phyloP scores from a whole-genome alignment of 441 rosid species.

The Gossypium davidsonii region DNA sequence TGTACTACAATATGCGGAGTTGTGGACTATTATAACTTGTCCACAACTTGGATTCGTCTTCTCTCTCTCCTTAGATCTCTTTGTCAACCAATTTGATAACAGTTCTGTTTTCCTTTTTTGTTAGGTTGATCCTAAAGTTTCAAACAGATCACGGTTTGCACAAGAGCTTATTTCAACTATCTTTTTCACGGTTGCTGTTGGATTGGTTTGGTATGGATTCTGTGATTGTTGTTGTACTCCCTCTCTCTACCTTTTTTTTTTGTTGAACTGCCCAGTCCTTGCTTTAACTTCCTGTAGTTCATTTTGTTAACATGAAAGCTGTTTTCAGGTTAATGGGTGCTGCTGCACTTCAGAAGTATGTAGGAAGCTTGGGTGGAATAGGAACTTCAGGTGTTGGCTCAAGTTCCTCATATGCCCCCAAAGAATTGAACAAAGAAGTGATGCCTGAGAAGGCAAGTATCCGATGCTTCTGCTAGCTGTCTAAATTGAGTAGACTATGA shows the following conservation, averaged over 20 bases:
- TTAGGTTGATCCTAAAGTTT: constrained; percentile 79
- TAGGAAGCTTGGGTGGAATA: constrained; percentile 90
- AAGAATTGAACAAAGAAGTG: constrained; percentile 87
- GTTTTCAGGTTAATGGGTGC: constrained; percentile 83
- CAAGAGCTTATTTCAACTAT: constrained; percentile 87
- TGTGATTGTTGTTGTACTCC: not conserved
- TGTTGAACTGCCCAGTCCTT: constrained; percentile 2
- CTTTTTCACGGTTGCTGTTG: constrained; percentile 76
- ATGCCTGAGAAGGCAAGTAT: constrained; percentile 78
- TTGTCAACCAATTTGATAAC: not conserved
- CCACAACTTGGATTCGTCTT: not conserved
- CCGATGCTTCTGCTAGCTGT: constrained; percentile 3
- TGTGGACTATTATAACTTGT: not conserved
- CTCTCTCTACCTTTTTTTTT: not conserved
- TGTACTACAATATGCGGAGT: not conserved
- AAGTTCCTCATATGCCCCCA: constrained; percentile 82
- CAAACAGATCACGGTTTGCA: constrained; percentile 73
- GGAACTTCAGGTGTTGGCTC: constrained; percentile 98
- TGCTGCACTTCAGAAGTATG: constrained; percentile 83
- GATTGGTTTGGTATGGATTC: constrained; percentile 67
- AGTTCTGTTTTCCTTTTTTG: constrained; percentile 11
- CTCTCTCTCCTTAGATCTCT: not conserved
- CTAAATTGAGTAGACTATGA: not conserved
- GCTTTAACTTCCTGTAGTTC: constrained; percentile 9
- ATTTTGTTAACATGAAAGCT: constrained; percentile 17